phyloP scores from a whole-genome alignment of 345 rosid species.

The Adansonia digitata region DNA sequence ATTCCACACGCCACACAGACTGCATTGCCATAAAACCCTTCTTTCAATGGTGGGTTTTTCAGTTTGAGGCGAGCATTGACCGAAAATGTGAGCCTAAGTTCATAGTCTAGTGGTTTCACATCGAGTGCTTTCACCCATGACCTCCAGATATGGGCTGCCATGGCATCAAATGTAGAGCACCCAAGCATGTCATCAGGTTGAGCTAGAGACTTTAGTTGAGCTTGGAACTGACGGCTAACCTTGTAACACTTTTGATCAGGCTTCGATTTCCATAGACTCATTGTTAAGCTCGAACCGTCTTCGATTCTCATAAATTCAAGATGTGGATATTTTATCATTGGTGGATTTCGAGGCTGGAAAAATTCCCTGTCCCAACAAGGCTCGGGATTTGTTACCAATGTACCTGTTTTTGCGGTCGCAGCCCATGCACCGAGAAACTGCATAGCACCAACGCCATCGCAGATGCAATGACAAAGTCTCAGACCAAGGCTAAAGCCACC shows the following conservation, averaged over 20 bases:
- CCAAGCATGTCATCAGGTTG: conserved; percentile 34
- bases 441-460: conserved; percentile 93
- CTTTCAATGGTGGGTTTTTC: conserved; percentile 43
- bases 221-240: conserved; percentile 62
- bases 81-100: conserved; percentile 79
- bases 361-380: conserved; percentile 77
- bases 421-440: conserved; percentile 83
- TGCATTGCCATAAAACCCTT: conserved; percentile 77
- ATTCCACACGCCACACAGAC: conserved; percentile 78
- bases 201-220: conserved; percentile 51
- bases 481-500: conserved; percentile 86
- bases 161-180: conserved; percentile 72
- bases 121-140: conserved; percentile 91
- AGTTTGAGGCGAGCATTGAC: conserved; percentile 74
- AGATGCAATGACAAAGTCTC: conserved; percentile 85
- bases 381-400: conserved; percentile 41
- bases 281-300: conserved; percentile 63
- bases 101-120: conserved; percentile 58
- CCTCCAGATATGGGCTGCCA: conserved; percentile 91
- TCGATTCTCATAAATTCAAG: conserved; percentile 63
- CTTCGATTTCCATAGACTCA: conserved; percentile 57
- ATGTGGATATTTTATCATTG: conserved; percentile 52
- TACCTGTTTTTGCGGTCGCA: conserved; percentile 54
- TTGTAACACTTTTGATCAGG: conserved; percentile 72
- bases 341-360: conserved; percentile 68